These are phyloP conservation scores for Oxyria digyna DNA, from an alignment of 148 eudicot genomes.

Conservation along the genomic window DNA sequence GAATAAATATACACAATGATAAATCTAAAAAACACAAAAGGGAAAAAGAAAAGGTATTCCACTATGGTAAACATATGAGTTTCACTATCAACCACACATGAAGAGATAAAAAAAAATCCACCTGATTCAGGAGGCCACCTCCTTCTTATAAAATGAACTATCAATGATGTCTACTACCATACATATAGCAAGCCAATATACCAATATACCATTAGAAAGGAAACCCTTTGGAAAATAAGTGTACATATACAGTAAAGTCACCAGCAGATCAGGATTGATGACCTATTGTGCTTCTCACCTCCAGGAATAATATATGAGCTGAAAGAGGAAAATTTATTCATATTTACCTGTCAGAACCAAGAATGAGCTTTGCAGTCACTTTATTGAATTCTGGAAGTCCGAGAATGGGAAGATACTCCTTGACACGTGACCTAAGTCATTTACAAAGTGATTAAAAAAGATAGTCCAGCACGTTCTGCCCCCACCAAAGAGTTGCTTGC, in stretches of 20 bases:
- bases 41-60: no score
- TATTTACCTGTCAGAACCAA: conserved; percentile 76
- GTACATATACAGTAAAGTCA: no score
- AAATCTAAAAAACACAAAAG: no score
- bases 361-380: conserved; percentile 76
- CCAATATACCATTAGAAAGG: not conserved
- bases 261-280: no score
- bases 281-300: no score
- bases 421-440: conserved; percentile 47
- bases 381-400: conserved; percentile 90
- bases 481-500: no score
- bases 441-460: not conserved
- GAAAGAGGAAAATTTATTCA: not conserved
- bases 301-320: not conserved
- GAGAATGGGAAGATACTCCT: conserved; percentile 88
- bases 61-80: no score
- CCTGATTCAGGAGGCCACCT: not conserved
- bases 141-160: not conserved
- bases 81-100: not conserved
- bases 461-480: no score
- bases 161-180: not conserved
- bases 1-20: no score
- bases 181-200: not conserved
- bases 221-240: no score
- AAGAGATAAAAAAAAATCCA: not conserved